Evolutionary conservation across 768 basidiomycete genomes (phyloP), one percentile per base, ranked within the genome.

Genomic region (Phlebiopsis gigantea): DNA sequence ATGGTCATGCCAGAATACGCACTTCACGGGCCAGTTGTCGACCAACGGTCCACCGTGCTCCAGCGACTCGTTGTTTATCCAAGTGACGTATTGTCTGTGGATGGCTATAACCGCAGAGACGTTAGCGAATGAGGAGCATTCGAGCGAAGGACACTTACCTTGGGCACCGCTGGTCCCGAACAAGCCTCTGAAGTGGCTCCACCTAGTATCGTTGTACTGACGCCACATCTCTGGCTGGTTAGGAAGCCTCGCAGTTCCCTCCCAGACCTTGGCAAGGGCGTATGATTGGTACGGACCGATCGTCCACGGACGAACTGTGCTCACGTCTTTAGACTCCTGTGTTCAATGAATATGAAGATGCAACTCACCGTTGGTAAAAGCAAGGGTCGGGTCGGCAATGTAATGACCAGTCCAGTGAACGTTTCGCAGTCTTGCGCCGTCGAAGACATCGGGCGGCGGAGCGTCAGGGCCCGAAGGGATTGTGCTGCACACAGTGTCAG

Each of bases 21-120:
- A 49, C 47, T 65, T 50, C 1, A 68, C 28, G 3, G 68, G 66
- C 63, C 61, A 68, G 15, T 62, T 61, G 28, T 59, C 62, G 15
- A 69, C 68, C 12, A 69, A 59, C 8, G 66, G 59, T 14, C 58
- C 65, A 7, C 65, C 65, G 45, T 30, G 44, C 53, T 53, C 26
- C 26, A 57, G 39, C 2, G 63, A 64, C 22, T 66, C 60, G 39
- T 49, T 51, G 55, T 66, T 66, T n/a, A 66, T 22, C 65, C 65
- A 66, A n/a, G 57, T 56, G 25, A 66, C 21, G 63, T 61, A 56
- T 53, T 59, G 43, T 45, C 62, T 25, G 46, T n/a, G 43, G 56
- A 63, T 7, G 61, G 64, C 34, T 64, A 17, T 6, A 48, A 28
- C 5, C 26, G 21, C 8, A 6, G 28, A 22, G 8, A 48, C 25